These are phyloP conservation scores for Salvia hispanica DNA, from an alignment of 257 asterid species.

Conservation along the genomic window DNA sequence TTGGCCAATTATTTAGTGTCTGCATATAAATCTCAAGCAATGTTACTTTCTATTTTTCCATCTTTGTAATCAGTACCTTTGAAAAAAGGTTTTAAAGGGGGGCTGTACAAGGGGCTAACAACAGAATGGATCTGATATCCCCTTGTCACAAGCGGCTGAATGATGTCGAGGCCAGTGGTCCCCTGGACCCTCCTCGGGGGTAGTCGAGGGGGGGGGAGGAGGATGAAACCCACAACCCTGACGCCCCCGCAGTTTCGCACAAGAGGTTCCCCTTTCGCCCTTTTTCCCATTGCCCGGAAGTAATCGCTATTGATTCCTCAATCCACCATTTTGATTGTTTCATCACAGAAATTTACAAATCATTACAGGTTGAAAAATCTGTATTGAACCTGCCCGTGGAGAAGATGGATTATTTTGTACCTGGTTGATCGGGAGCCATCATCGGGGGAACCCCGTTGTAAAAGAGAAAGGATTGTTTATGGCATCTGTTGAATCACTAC, in stretches of 20 bases:
- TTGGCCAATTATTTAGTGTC: too few relatives aligned
- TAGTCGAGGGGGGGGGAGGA: constrained; percentile 91
- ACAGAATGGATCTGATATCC: constrained; percentile 79
- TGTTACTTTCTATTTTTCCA: not conserved
- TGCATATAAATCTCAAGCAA: not conserved
- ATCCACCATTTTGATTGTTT: not conserved
- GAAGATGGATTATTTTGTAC: constrained; percentile 86
- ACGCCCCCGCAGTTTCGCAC: constrained; percentile 88
- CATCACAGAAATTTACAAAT: too few relatives aligned
- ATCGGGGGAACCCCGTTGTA: constrained; percentile 32
- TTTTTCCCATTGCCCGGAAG: constrained; percentile 96
- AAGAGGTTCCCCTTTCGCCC: constrained; percentile 79
- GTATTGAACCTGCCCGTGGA: constrained; percentile 83
- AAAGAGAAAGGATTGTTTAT: constrained; percentile 22
- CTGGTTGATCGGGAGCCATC: constrained; percentile 53
- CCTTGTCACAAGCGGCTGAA: constrained; percentile 85
- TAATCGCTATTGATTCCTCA: not conserved
- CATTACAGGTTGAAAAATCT: constrained; percentile 88
- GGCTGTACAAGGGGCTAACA: constrained; percentile 79
- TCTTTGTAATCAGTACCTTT: not conserved
- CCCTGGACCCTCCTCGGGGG: constrained; percentile 71
- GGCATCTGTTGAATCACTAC: not conserved
- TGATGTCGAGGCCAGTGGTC: constrained; percentile 61
- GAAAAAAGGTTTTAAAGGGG: constrained; percentile 81
- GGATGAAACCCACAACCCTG: constrained; percentile 91